Base-by-base conservation (phyloP, 2,329 filamentous ascomycete species). In the Verticillium klebahnii region DNA sequence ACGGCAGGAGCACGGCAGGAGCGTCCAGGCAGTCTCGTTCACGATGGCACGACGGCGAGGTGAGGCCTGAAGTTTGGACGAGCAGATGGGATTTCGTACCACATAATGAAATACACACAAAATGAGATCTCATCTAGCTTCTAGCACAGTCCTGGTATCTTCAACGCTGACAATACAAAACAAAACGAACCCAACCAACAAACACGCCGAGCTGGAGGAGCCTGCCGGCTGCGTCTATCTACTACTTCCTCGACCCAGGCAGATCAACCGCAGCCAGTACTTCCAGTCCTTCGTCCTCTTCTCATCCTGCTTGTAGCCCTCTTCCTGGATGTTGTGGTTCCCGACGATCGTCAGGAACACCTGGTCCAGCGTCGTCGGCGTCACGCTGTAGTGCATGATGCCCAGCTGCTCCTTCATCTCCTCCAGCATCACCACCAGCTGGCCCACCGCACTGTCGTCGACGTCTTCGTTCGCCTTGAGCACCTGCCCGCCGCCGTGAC, bases 261-360 rank as follows among this genome's bases (percentile, higher is more conserved):
- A 50, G 17, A 23, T 5, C 19, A 50, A 19, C 9, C 45, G 45
- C 45, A 50, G 2, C 45, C 45, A 50, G 45, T 50, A 14, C 45
- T 50, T 50, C 59, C 50, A 45, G 7, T 15, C 36, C 55, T 56
- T 60, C 52, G 45, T 45, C 34, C 17, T n/a, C 34, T 31, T n/a
- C 29, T 59, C 58, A 2, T 23, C 29, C 58, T 59, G 50, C 17
- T 36, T 45, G 58, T 83, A 84, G 25, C 84, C 83, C 76, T 94
- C 93, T 72, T 96, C 92, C 66, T 88, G 80, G 7, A 94, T 84
- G 72, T 93, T 87, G 72, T 96, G 90, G 73, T 87, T 85, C 1
- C 89, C 88, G 0, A 97, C 92, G 71, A 97, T 95, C 31, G 84
- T 84, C 72, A 97, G 75, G 75, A 97, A 97, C 0, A 97, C 93